These are phyloP conservation scores for Hypoxylon cercidicola DNA, from an alignment of 495 filamentous ascomycete species.

Conservation along the genomic window DNA sequence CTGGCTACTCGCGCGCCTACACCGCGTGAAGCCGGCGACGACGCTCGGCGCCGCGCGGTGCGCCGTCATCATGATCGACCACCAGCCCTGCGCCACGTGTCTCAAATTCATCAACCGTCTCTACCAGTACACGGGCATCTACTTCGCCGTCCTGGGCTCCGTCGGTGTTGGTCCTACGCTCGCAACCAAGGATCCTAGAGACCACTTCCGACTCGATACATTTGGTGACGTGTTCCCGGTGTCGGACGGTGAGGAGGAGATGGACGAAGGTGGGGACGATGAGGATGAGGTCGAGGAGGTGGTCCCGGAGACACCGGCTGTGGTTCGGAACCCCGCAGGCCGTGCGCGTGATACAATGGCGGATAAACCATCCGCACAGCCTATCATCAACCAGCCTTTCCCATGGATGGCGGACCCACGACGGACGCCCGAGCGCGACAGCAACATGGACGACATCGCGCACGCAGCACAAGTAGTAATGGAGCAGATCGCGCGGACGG, in stretches of 20 bases:
- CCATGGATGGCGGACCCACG: neutral
- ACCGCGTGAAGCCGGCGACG: constrained; percentile 1
- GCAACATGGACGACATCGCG: neutral
- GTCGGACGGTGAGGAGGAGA: constrained; percentile 27
- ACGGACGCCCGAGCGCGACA: neutral
- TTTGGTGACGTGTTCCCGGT: constrained; percentile 27
- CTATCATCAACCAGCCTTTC: neutral
- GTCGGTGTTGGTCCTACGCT: constrained; percentile 36
- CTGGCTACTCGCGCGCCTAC: constrained; percentile 17
- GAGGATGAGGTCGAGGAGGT: neutral
- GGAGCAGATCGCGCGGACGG: constrained; percentile 1
- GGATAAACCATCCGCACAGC: neutral
- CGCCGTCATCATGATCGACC: constrained; percentile 35
- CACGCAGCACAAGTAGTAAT: neutral
- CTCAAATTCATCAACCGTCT: constrained; percentile 33
- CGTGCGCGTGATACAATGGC: no score
- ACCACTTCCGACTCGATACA: constrained; percentile 17
- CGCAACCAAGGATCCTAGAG: constrained; percentile 22
- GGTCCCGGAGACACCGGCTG: neutral
- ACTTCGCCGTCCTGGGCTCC: constrained; percentile 20
- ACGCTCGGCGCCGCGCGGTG: constrained; percentile 20
- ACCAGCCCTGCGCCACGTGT: constrained; percentile 35
- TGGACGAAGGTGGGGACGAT: neutral
- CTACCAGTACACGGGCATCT: constrained; percentile 30
- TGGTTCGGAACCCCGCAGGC: neutral